These are phyloP conservation scores for Hondaea fermentalgiana DNA, from an alignment of 108 stramenopile genomes.

Conservation along the genomic window DNA sequence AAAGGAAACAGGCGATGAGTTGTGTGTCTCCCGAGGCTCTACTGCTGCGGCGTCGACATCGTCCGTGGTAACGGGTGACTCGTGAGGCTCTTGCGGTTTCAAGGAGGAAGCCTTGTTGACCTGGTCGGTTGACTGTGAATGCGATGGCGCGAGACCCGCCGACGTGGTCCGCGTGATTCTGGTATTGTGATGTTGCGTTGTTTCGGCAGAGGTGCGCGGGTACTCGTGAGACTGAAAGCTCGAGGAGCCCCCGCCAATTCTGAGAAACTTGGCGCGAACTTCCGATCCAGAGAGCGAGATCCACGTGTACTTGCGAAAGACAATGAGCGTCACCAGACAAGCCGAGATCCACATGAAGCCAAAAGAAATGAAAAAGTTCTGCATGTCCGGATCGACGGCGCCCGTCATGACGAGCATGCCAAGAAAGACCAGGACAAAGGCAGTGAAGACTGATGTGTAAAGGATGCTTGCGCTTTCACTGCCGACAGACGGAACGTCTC, in stretches of 20 bases:
- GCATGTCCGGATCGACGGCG: background rate
- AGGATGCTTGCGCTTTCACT: background rate
- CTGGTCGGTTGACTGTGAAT: background rate
- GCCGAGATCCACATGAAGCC: slow-evolving; percentile 2
- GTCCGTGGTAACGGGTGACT: background rate
- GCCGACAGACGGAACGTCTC: slow-evolving; percentile 4
- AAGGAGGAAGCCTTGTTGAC: background rate
- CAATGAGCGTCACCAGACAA: background rate
- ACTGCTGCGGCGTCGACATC: background rate
- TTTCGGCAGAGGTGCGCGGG: background rate
- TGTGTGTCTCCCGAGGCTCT: background rate
- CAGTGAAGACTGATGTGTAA: background rate
- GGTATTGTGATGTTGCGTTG: background rate
- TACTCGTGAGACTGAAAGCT: background rate
- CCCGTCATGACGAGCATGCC: background rate
- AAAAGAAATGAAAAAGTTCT: background rate
- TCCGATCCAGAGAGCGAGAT: background rate
- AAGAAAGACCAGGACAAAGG: background rate
- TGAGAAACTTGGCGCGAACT: background rate
- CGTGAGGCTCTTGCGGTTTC: background rate
- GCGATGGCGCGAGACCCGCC: background rate
- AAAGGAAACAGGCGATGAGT: background rate
- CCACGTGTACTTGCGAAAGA: slow-evolving; percentile 12
- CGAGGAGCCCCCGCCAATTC: background rate
- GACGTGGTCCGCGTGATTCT: background rate